Evolutionary conservation across 2,329 filamentous ascomycete genomes (phyloP), one percentile per base, ranked within the genome.

Genomic region (Stachybotrys elegans): DNA sequence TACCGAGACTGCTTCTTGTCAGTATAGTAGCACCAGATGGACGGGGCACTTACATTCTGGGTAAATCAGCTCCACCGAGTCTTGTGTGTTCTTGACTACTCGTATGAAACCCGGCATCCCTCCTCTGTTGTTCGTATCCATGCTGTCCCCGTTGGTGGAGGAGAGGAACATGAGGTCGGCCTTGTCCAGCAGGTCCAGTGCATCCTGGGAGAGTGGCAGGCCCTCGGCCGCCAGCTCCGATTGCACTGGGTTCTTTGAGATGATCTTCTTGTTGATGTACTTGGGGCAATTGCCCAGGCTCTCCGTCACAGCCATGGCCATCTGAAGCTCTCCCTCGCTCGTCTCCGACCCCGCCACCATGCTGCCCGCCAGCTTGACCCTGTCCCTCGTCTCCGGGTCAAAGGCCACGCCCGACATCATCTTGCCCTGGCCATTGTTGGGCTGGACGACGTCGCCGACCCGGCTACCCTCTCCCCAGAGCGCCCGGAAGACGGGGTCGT

Each of bases 61-160:
- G 62, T 88, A 95, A 3, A 84, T 71, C 13, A 94, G 62, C 3
- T 78, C 71, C 2, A 70, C 52, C 0, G 61, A 57, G 4, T 53
- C 62, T 1, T 67, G 68, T 20, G 70, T 63, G 45, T 86, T 83
- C 17, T 74, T 76, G 2, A 83, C 60, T 8, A 92, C 70, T 20
- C 88, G 76, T 17, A 92, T 68, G 56, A 95, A 92, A 0, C 88
- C 89, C 1, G 73, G 71, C 2, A 81, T 73, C 0, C 89, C 89
- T 29, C 89, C 89, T 6, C 89, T 79, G 55, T 88, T 80, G 57
- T 94, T 95, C 6, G 84, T 87, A 60, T 94, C 88, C 88, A 94
- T 94, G 43, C 81, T 80, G 13, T 68, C 61, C 13, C 78, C 73
- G 54, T 84, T 73, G 1, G 76, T 77, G 17, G 80, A 86, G 16